phyloP scores from a whole-genome alignment of 352 stramenopile genomes.

The Globisporangium emineosum region DNA sequence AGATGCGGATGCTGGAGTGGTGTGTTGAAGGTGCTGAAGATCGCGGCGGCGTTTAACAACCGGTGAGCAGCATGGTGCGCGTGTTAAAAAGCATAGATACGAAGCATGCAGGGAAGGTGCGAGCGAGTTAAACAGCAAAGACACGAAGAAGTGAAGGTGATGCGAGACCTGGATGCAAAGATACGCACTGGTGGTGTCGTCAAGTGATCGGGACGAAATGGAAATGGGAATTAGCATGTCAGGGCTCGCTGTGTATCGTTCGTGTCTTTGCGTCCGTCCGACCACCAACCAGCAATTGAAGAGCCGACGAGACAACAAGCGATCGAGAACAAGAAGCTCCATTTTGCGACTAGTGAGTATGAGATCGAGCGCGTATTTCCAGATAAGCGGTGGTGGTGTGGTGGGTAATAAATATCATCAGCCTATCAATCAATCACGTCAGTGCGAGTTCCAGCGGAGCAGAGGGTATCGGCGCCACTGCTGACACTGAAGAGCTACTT shows the following conservation, averaged over 20 bases:
- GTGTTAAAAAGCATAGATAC: background rate
- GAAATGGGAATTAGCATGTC: slow-evolving; percentile 4
- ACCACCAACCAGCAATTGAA: background rate
- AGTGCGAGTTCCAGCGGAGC: background rate
- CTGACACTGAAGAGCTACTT: background rate
- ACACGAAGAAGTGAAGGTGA: slow-evolving; percentile 6
- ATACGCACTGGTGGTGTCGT: background rate
- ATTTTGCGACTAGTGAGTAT: background rate
- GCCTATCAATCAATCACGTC: background rate
- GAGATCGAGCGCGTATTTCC: background rate
- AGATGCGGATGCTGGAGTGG: background rate
- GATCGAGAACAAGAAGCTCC: background rate
- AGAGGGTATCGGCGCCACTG: background rate
- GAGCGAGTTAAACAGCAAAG: slow-evolving; percentile 14
- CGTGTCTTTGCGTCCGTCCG: slow-evolving; percentile 9
- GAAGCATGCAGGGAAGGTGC: background rate
- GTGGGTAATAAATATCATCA: background rate
- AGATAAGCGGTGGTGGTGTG: background rate
- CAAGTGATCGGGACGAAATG: background rate
- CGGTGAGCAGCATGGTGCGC: background rate
- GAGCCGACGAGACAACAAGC: background rate
- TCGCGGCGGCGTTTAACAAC: background rate
- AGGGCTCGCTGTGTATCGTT: no score
- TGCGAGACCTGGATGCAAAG: slow-evolving; percentile 1
- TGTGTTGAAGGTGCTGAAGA: background rate